phyloP scores from a whole-genome alignment of 768 basidiomycete genomes.

The Mycena sanguinolenta region DNA sequence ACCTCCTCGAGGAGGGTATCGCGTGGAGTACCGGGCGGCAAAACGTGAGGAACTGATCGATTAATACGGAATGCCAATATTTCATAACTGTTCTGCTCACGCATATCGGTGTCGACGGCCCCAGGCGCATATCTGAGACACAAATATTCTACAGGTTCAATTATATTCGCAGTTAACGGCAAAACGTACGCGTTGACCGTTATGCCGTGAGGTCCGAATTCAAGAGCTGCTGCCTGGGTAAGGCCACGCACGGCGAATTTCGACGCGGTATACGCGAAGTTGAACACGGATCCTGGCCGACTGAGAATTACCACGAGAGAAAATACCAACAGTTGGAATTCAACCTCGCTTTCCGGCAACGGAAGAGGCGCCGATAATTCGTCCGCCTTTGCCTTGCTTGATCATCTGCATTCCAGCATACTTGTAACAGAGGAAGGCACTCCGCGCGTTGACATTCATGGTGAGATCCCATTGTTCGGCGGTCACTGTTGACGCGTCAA shows the following conservation, averaged over 20 bases:
- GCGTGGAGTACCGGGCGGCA: no score
- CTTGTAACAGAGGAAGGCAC: slow-evolving; percentile 54
- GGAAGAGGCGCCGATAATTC: slow-evolving; percentile 50
- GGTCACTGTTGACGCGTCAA: slow-evolving; percentile 28
- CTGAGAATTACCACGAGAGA: background rate
- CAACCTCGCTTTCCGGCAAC: slow-evolving; percentile 32
- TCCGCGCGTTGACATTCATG: slow-evolving; percentile 49
- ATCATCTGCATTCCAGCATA: slow-evolving; percentile 56
- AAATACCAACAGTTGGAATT: background rate
- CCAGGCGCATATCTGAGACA: slow-evolving; percentile 46
- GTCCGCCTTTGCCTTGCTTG: slow-evolving; percentile 51
- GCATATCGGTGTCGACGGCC: slow-evolving; percentile 24
- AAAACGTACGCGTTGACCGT: slow-evolving; percentile 47
- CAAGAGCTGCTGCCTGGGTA: slow-evolving; percentile 53
- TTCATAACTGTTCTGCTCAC: background rate
- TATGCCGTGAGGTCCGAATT: slow-evolving; percentile 43
- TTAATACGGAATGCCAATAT: no score
- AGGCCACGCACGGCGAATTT: slow-evolving; percentile 61
- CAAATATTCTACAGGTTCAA: no score
- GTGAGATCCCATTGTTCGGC: slow-evolving; percentile 43
- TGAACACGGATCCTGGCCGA: background rate
- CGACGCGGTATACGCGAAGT: slow-evolving; percentile 48
- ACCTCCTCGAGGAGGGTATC: no score
- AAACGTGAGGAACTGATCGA: no score
- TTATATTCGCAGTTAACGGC: no score